Evolutionary conservation across 306 rosid genomes (phyloP), one percentile per base, ranked within the genome.

Genomic region (Cucumis hystrix): DNA sequence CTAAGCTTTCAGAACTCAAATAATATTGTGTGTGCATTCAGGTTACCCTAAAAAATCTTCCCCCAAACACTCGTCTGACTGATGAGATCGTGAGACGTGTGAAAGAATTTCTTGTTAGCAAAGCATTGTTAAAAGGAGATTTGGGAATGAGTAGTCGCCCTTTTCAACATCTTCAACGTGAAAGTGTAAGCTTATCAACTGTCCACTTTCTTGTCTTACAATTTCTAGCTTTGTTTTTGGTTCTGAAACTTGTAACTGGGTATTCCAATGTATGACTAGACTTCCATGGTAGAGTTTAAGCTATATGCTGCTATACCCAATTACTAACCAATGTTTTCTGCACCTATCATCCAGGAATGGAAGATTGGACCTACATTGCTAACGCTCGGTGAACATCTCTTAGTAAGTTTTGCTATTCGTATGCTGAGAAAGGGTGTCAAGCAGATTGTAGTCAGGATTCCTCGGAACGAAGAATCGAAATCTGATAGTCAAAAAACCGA

Each of bases 381-480:
- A 82, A 95, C 97, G 30, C 79, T 95, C 82, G 84, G 90, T 73
- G 97, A 95, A 76, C 99, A 95, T 82, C 91, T 95, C 10, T 86
- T 92, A 8, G 99, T 95, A 75, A 90, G 99, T 88, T 95, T 92
- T 40, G 90, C 93, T 39, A 95, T 95, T 66, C 99, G 97, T 62
- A 82, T 80, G 43, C 84, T 95, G 80, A 87, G 97, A 80, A 89
- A 80, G 91, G 90, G 88, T 75, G 83, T 91, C 15, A 84, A 83
- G 78, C 88, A 87, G 81, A 84, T 83, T 57, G 40, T 85, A 6
- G 60, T 64, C 81, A 83, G 82, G 76, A 73, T 88, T 77, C 89
- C 90, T 21, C 60, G 76, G 87, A 82, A 82, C 58, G 84, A 83
- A 82, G 80, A 79, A 47, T 72, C 84, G 5, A 75, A 84, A 25